Evolutionary conservation across 164 flowering plant species (phyloP).

Genomic region (Saururus chinensis): DNA sequence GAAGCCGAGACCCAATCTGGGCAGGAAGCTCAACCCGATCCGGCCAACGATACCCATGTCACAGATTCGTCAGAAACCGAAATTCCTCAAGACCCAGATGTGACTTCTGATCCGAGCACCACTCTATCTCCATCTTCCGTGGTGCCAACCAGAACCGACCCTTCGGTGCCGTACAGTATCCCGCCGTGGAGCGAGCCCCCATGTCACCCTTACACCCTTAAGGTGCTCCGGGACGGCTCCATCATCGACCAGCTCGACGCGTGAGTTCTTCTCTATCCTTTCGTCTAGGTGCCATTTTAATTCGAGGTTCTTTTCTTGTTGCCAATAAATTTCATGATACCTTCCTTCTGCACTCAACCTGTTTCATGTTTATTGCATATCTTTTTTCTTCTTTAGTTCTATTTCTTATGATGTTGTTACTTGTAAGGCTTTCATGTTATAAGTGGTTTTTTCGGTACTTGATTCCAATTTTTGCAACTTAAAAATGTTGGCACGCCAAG

Average conservation of each 20-base stretch:
- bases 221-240: conserved; percentile 82
- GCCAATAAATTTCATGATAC: no score
- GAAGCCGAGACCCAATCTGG: no score
- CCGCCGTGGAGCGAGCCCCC: conserved; percentile 89
- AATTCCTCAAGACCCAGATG: no score
- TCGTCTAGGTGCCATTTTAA: not conserved
- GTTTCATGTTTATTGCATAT: no score
- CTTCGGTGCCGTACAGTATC: conserved; percentile 56
- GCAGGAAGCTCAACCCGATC: not conserved
- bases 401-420: no score
- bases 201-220: conserved; percentile 42
- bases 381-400: no score
- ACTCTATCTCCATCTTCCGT: not conserved
- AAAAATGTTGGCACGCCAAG: no score
- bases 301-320: not conserved
- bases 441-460: no score
- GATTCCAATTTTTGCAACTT: no score
- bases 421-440: no score
- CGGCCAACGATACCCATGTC: not conserved
- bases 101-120: conserved; percentile 1
- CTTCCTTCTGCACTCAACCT: no score
- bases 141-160: conserved; percentile 3
- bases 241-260: conserved; percentile 59
- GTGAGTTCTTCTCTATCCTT: conserved; percentile 24
- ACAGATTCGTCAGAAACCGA: conserved; percentile 9